Percentiles rank a stretch among this genome's conserved stretches.
phyloP scores from a whole-genome alignment of 2,329 filamentous ascomycete species.

The Lecanicillium sp. region DNA sequence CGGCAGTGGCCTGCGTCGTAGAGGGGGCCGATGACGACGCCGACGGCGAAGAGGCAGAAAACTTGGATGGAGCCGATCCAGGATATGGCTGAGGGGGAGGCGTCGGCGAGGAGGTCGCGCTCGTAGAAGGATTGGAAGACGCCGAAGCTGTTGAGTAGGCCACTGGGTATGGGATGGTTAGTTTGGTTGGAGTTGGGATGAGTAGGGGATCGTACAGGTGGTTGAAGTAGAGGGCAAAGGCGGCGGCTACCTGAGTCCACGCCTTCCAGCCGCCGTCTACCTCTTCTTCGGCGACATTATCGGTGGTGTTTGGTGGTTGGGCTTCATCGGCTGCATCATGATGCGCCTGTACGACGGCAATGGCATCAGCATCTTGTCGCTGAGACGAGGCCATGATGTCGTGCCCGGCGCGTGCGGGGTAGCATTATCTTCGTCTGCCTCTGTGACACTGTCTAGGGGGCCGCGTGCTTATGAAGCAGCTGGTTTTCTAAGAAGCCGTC shows the following conservation, averaged over 20 bases:
- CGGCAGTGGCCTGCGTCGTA: conserved; percentile 31
- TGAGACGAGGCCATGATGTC: too few species aligned
- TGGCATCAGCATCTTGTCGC: too few species aligned
- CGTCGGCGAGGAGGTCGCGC: conserved; percentile 14
- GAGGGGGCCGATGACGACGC: conserved; percentile 28
- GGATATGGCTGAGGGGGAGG: conserved; percentile 21
- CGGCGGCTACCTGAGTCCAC: conserved; percentile 29
- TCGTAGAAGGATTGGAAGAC: conserved; percentile 28
- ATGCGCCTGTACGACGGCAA: too few species aligned
- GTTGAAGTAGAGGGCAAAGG: conserved; percentile 26
- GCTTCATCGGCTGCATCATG: too few species aligned
- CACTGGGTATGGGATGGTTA: conserved; percentile 13
- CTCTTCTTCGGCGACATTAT: neutral
- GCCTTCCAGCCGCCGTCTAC: conserved; percentile 22
- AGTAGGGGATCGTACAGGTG: conserved; percentile 18
- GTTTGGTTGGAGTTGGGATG: neutral
- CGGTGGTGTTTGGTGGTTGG: neutral
- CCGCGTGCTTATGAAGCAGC: too few species aligned
- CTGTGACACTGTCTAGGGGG: too few species aligned
- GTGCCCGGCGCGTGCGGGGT: too few species aligned
- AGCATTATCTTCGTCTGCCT: too few species aligned
- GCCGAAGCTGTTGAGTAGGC: conserved; percentile 28
- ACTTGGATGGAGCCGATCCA: conserved; percentile 30
- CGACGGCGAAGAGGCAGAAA: conserved; percentile 28
- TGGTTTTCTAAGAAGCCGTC: too few species aligned